Base-by-base conservation (phyloP, 768 basidiomycete species). In the Rhodotorula toruloides region DNA sequence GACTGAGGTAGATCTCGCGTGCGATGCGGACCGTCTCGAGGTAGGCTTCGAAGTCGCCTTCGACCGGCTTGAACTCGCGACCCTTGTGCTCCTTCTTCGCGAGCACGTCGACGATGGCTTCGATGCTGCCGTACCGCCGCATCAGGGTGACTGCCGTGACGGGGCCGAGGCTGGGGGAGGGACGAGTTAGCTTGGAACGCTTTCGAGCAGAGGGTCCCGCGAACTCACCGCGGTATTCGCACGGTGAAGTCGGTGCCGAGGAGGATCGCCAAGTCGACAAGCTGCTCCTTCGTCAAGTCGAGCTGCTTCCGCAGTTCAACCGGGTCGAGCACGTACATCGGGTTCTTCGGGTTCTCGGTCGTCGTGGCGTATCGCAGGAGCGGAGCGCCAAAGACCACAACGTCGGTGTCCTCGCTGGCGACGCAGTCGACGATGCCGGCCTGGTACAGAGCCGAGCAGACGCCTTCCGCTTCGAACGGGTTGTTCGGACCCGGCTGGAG, bases 391-490 rank as follows among this genome's bases (percentile, higher is more conserved):
- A 67, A 71, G 4, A 65, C 65, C 5, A 44, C 34, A 36, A 65
- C 66, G 57, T 71, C 70, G n/a, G 66, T 65, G 55, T 71, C 70
- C 21, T 71, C 70, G n/a, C 59, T 61, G 8, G 64, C 60, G 62
- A 71, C 65, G 48, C 58, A 60, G 32, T 67, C 66, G 40, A 47
- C 55, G 22, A 50, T 29, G 0, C 62, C 65, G 32, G 34, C 39
- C 21, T 27, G 11, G 47, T 46, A 52, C n/a, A 71, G 54, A 16
- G 54, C 52, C 4, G 62, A 29, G 48, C 70, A 71, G 36, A 71
- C 49, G 13, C 58, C 58, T 49, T 71, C 70, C 36, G 70, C 70
- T 43, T 71, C 70, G 57, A 54, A 43, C 9, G 70, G 70, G 3
- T 54, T 31, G 7, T 4, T 12, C 7, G 58, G 29, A 0, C 37